Conservation (phyloP, 371 early-diverging fungal genomes). For the Capillidium heterosporum region DNA sequence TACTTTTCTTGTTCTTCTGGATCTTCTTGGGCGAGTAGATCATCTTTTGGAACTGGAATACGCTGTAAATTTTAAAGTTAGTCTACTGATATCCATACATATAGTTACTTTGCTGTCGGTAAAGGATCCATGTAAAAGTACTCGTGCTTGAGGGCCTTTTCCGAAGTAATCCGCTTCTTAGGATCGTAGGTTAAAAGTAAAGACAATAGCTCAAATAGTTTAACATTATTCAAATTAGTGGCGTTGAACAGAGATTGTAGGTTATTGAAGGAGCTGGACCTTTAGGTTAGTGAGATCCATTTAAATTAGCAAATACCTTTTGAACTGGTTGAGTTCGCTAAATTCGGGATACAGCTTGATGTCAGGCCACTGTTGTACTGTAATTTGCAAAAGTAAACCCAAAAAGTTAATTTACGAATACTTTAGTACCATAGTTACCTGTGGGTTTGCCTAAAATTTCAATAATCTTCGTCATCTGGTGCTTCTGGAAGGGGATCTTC, state of each 20-base stretch:
- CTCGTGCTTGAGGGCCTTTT: conserved; percentile 67
- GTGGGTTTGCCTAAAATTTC: conserved; percentile 79
- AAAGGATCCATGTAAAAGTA: conserved; percentile 86
- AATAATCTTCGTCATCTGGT: conserved; percentile 75
- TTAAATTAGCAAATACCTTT: conserved; percentile 17
- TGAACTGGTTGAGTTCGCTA: conserved; percentile 26
- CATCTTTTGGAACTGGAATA: too few species aligned
- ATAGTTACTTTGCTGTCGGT: conserved; percentile 47
- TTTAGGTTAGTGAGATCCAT: not conserved
- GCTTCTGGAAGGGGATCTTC: conserved; percentile 74
- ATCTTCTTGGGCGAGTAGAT: too few species aligned
- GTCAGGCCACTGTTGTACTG: conserved; percentile 62
- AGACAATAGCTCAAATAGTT: conserved; percentile 52
- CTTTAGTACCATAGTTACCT: conserved; percentile 22
- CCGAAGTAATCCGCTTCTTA: conserved; percentile 66
- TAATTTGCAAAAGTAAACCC: not conserved
- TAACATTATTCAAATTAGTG: conserved; percentile 31
- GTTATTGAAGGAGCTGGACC: conserved; percentile 28
- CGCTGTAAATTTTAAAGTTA: too few species aligned
- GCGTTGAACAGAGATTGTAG: conserved; percentile 20
- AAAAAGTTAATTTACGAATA: not conserved
- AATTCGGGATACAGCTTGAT: conserved; percentile 58
- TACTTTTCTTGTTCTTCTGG: too few species aligned
- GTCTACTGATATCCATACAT: not conserved
- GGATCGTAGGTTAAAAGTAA: conserved; percentile 88